Base-by-base conservation (phyloP, 148 eudicot species). In the Rhododendron ovatum region DNA sequence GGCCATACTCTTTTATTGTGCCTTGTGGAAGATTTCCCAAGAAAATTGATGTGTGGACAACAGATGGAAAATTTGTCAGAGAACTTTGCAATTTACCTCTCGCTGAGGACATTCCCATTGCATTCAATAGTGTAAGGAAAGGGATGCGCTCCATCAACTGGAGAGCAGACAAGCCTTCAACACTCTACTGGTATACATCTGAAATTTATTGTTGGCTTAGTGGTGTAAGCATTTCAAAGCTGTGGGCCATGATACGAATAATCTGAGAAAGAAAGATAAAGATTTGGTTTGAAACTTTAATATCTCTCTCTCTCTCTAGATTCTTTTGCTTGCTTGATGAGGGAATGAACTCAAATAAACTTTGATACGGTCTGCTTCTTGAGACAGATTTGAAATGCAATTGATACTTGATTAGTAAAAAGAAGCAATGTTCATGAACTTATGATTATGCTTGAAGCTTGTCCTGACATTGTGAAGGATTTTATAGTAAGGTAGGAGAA, bases 101-200 rank as follows among this genome's bases (percentile, higher is more conserved):
- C 83, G 97, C 99, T 37, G 99, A 96, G 90, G 90, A 96, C 81
- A 94, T 96, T 88, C 96, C 99, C 65, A 95, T 96, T 89, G 85
- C 96, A 11, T 93, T 92, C 88, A 95, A 86, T 86, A 96, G 99
- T 92, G 99, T 96, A 14, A 89, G 99, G 69, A 93, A 91, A 86
- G 99, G 99, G 76, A 95, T 92, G 94, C 97, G 99, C 59, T 95
- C 99, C 79, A 91, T 96, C 89, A 92, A 94, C 71, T 96, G 99
- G 99, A 95, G 99, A 91, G 92, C 98, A 50, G 99, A 96, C 83
- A 94, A 88, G 88, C 98, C 98, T 77, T 93, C 99, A 59, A 91
- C 93, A 77, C 92, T 96, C 51, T 93, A 92, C 89, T 96, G 99
- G 99, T 96, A 94, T 84, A 55, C 55, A 83, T 85, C 61, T 85